Percentiles rank a stretch among this genome's conserved stretches.
Evolutionary conservation across 495 filamentous ascomycete species (phyloP).

Genomic region (Penicillium bovifimosum): DNA sequence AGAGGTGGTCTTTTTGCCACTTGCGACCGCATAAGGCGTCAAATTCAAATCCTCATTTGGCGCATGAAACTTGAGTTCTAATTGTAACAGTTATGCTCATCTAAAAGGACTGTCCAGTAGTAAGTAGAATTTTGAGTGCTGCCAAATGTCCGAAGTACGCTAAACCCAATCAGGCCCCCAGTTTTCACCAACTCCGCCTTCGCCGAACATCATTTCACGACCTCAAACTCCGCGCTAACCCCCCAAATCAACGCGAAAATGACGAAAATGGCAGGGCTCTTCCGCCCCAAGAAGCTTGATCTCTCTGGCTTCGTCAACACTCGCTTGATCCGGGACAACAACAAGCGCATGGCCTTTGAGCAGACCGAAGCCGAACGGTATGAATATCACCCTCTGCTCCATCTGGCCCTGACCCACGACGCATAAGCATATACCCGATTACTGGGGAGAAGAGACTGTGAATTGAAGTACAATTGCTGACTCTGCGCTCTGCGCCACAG

Average conservation of each 20-base stretch:
- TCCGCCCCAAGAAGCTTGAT: slow-evolving; percentile 81
- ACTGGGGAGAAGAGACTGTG: not conserved
- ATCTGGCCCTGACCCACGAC: not conserved
- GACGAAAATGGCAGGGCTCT: slow-evolving; percentile 50
- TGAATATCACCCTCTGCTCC: slow-evolving; percentile 2
- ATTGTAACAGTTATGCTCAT: not conserved
- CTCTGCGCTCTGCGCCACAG: slow-evolving; percentile 38
- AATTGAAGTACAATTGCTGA: not conserved
- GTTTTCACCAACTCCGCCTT: slow-evolving; percentile 24
- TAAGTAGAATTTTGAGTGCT: not conserved
- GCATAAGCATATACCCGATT: not conserved
- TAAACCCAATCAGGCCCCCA: slow-evolving; percentile 30
- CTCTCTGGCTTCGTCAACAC: slow-evolving; percentile 80
- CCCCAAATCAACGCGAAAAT: slow-evolving; percentile 15
- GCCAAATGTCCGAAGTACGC: slow-evolving; percentile 19
- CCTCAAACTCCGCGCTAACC: slow-evolving; percentile 2
- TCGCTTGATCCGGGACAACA: slow-evolving; percentile 82
- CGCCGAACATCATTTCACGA: slow-evolving; percentile 10
- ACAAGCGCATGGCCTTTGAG: slow-evolving; percentile 88
- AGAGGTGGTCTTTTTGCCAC: not conserved
- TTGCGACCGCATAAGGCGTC: not conserved
- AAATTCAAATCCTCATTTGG: not conserved
- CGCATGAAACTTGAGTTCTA: not conserved
- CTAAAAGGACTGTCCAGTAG: not conserved
- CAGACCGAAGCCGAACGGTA: slow-evolving; percentile 82